These are phyloP conservation scores for Perilla frutescens DNA, from an alignment of 257 asterid genomes.

Conservation along the genomic window DNA sequence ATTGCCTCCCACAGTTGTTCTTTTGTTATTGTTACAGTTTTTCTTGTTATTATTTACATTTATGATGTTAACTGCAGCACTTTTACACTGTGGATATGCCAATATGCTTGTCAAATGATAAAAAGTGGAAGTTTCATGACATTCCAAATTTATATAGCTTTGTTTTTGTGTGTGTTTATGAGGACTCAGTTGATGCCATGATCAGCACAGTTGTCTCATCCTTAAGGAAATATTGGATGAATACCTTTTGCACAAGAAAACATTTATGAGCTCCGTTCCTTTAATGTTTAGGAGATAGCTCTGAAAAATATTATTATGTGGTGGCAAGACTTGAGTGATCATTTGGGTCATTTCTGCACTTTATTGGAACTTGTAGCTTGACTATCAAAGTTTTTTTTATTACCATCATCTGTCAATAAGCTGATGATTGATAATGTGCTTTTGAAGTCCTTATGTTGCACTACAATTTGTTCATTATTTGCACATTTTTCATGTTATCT, in stretches of 20 bases:
- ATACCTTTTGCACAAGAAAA: slow-evolving; percentile 14
- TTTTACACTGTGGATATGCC: slow-evolving; percentile 7
- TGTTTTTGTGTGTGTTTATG: too few relatives aligned
- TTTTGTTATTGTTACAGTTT: background rate
- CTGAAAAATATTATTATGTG: background rate
- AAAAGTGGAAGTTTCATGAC: slow-evolving; percentile 5
- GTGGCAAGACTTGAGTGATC: slow-evolving; percentile 13
- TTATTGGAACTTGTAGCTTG: slow-evolving; percentile 18
- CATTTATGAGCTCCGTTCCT: slow-evolving; percentile 1
- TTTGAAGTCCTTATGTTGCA: slow-evolving; percentile 28
- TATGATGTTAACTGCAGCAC: slow-evolving; percentile 25
- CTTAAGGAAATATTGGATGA: slow-evolving; percentile 4
- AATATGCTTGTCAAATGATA: slow-evolving; percentile 20
- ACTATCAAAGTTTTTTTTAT: slow-evolving; percentile 14
- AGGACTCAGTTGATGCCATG: background rate
- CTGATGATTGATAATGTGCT: slow-evolving; percentile 26
- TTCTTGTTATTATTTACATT: too few relatives aligned
- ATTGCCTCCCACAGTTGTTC: background rate
- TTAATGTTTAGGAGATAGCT: slow-evolving; percentile 4
- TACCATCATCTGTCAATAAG: slow-evolving; percentile 20
- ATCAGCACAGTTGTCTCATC: slow-evolving; percentile 18
- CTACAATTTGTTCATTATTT: slow-evolving; percentile 26
- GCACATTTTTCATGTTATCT: slow-evolving; percentile 38
- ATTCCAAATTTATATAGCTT: background rate
- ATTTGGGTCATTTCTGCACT: slow-evolving; percentile 14